phyloP scores from a whole-genome alignment of 2,329 filamentous ascomycete species.

The Fusarium succisae region DNA sequence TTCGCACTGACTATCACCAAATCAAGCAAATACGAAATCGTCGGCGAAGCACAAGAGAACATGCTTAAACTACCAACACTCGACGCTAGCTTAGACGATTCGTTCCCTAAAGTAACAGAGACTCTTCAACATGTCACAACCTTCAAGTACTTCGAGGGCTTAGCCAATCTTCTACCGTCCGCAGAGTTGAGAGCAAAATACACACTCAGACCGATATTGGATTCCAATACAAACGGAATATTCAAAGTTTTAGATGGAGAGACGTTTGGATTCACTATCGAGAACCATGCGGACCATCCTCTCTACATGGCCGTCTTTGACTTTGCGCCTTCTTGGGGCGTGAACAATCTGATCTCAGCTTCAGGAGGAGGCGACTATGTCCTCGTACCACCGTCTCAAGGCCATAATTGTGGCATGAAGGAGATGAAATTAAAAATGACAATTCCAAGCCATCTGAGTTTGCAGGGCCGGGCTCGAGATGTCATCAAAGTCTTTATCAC shows the following conservation, averaged over 20 bases:
- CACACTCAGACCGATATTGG: too few species aligned
- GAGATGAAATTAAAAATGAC: neutral
- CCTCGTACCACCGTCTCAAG: fast-evolving
- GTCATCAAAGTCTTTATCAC: neutral
- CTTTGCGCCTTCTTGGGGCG: neutral
- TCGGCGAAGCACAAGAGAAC: neutral
- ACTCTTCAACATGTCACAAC: neutral
- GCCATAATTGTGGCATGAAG: fast-evolving
- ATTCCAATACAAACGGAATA: too few species aligned
- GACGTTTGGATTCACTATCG: neutral
- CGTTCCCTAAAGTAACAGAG: fast-evolving
- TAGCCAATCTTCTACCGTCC: neutral
- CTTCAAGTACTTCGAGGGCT: neutral
- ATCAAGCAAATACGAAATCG: neutral
- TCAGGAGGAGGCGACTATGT: neutral
- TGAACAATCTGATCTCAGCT: neutral
- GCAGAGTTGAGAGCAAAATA: neutral
- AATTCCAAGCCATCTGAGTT: neutral
- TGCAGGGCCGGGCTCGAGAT: neutral
- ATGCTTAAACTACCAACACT: neutral
- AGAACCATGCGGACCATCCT: neutral
- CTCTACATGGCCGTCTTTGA: neutral
- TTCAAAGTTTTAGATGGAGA: fast-evolving
- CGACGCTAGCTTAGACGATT: fast-evolving
- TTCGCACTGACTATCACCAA: neutral